Conservation (phyloP, 192 early-diverging fungal genomes). For the Entomortierella beljakovae region DNA sequence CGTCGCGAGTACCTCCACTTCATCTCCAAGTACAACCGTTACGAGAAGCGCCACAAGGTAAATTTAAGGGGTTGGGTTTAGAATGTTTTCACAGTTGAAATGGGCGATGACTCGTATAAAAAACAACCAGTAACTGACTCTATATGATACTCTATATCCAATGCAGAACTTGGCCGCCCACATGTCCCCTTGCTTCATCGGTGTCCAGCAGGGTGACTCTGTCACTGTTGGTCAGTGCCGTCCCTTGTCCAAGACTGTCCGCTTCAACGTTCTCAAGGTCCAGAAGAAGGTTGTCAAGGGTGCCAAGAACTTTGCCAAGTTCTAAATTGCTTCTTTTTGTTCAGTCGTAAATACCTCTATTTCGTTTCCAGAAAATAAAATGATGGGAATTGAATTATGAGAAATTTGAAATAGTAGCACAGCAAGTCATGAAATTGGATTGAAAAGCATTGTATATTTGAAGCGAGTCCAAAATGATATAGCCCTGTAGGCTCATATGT, state of each 20-base stretch:
- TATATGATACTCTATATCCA: background rate
- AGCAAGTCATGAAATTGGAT: too few relatives aligned
- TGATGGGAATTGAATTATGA: too few relatives aligned
- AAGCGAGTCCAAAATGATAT: too few relatives aligned
- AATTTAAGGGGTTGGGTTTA: too few relatives aligned
- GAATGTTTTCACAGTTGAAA: too few relatives aligned
- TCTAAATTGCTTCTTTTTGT: constrained; percentile 33
- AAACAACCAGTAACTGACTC: too few relatives aligned
- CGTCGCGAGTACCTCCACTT: constrained; percentile 99
- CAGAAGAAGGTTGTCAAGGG: constrained; percentile 73
- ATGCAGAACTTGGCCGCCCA: constrained; percentile 80
- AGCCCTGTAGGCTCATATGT: too few relatives aligned
- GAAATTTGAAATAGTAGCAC: too few relatives aligned
- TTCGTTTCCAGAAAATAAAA: background rate
- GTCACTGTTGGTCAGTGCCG: constrained; percentile 99
- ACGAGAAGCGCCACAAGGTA: constrained; percentile 98
- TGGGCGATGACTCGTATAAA: too few relatives aligned
- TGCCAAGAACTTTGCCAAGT: constrained; percentile 62
- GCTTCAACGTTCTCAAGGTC: constrained; percentile 99
- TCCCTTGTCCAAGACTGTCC: constrained; percentile 99
- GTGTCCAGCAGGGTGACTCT: constrained; percentile 85
- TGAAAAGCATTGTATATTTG: too few relatives aligned
- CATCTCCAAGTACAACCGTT: constrained; percentile 99
- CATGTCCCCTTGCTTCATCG: constrained; percentile 80
- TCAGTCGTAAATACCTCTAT: constrained; percentile 9